phyloP scores from a whole-genome alignment of 805 yeast species.

The Pichia californica region DNA sequence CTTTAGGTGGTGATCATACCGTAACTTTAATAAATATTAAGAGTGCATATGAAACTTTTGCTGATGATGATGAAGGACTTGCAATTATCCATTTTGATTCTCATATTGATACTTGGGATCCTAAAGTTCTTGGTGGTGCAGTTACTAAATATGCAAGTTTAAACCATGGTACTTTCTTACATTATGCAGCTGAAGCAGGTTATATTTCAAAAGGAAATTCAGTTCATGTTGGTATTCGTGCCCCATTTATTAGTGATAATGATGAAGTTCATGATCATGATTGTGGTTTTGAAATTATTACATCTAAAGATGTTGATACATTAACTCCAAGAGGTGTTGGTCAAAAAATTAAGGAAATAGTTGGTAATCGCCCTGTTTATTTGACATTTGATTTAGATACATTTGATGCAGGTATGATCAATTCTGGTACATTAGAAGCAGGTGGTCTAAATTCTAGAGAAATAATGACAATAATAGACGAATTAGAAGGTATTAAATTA shows the following conservation, averaged over 20 bases:
- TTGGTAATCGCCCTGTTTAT: slow-evolving; percentile 38
- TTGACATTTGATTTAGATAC: slow-evolving; percentile 52
- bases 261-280: slow-evolving; percentile 40
- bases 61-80: slow-evolving; percentile 39
- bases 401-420: slow-evolving; percentile 70
- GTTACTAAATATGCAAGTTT: slow-evolving; percentile 45
- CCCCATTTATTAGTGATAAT: slow-evolving; percentile 40
- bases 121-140: slow-evolving; percentile 56
- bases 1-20: slow-evolving; percentile 61
- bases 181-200: slow-evolving; percentile 65
- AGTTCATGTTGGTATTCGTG: slow-evolving; percentile 59
- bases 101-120: slow-evolving; percentile 70
- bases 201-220: slow-evolving; percentile 42
- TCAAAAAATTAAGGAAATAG: slow-evolving; percentile 28
- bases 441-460: slow-evolving; percentile 73
- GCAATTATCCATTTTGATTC: slow-evolving; percentile 61
- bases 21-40: slow-evolving; percentile 44
- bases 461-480: slow-evolving; percentile 51
- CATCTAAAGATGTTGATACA: slow-evolving; percentile 42
- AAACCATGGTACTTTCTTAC: slow-evolving; percentile 66
- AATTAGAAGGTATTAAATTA: slow-evolving; percentile 50
- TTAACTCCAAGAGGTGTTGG: slow-evolving; percentile 34
- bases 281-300: slow-evolving; percentile 42
- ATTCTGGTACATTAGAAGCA: slow-evolving; percentile 73
- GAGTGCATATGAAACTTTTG: slow-evolving; percentile 44